Evolutionary conservation across 306 rosid species (phyloP), one percentile per base, ranked within the genome.

Genomic region (Rosa multiflora): DNA sequence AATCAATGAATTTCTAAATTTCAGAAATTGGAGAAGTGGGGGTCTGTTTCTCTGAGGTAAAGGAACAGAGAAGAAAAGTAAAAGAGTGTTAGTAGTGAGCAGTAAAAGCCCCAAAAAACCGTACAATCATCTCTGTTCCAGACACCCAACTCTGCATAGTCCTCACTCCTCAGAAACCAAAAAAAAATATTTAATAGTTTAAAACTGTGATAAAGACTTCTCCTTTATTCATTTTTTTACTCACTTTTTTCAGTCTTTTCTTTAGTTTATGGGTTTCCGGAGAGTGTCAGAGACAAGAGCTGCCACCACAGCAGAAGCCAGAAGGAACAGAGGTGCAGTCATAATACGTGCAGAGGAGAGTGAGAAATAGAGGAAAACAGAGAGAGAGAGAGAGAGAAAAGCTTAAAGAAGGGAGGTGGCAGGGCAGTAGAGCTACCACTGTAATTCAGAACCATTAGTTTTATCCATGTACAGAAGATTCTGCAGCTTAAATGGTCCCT

Each of bases 221-320:
- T 88, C 81, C 76, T 85, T 84, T 82, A 82, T 87, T 82, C 76
- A 47, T 82, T 66, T 55, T 23, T 23, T 63, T 63, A 78, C 42
- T 48, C 61, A 70, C 26, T 47, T 55, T 78, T 68, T 63, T 56
- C 67, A 79, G 43, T 79, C 59, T 72, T 79, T 46, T 47, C 82
- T 86, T 84, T 88, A 80, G 96, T 91, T 91, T 90, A 89, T 91
- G 97, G 90, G 86, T 91, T 92, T 92, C 95, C 88, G 95, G 90
- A 86, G 86, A 88, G 89, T 92, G 94, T 92, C 98, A 95, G 98
- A 90, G 90, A 91, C 98, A 88, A 76, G 95, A 85, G 87, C 83
- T 91, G 99, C 87, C 85, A 88, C 81, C 85, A 80, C 71, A 72
- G 83, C 95, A 85, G 85, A 91, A 88, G 89, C 80, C 96, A 88